Base-by-base conservation (phyloP, 179 eudicot genomes). In the Gypsophila paniculata region DNA sequence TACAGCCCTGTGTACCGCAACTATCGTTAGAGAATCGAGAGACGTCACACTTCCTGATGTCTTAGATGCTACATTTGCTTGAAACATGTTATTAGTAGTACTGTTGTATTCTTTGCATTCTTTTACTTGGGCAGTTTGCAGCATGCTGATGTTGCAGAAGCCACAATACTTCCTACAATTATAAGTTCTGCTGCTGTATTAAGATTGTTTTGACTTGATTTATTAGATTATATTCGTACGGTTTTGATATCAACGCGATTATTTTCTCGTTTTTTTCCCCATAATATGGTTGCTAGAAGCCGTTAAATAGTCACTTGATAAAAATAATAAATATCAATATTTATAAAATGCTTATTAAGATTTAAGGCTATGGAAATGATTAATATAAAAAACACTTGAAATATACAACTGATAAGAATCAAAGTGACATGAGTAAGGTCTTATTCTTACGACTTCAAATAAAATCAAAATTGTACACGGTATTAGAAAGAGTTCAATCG, bases 1-100 rank as follows among this genome's bases (percentile, higher is more conserved):
- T 91, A 89, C 89, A 85, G 86, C 77, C 97, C 97, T 2, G 46
- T 73, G 32, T 91, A 91, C 81, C 87, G 86, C 68, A 79, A 44
- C 78, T 91, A 87, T 80, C 91, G 86, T 55, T 82, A 74, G 74
- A 80, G 48, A 14, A 39, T 15, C 8, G n/a, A n/a, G 29, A 46
- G 42, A 13, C 18, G 5, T 49, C 5, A 8, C 25, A 0, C 36
- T 49, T 46, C 51, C 14, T 51, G 58, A 75, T 55, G 72, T 70
- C 70, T 78, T 74, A 23, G 49, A 38, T 63, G 25, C 38, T 36
- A 34, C 22, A 34, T n/a, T 32, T 34, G 8, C 22, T 36, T 34
- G 26, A 34, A 61, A 61, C 48, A 32, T 61, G 6, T n/a, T 61
- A 34, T 9, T 34, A 32, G 13, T 17, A 61, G 22, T 38, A 59